Conservation (phyloP, 2,329 filamentous ascomycete genomes). For the Endoconidiophora laricicola region DNA sequence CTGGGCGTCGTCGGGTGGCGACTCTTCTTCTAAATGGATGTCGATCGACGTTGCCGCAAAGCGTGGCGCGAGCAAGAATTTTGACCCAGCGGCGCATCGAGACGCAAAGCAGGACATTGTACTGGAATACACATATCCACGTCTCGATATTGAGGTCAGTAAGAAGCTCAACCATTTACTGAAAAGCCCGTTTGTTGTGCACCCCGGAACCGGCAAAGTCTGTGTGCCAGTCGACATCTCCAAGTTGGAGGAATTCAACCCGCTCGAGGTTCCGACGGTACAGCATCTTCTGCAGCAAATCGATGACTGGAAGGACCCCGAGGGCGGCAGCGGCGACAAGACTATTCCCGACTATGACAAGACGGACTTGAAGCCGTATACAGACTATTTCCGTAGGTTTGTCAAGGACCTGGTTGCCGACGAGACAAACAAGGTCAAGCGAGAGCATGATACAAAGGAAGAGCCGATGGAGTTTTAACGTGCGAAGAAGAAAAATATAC, state of each 20-base stretch:
- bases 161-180: slow-evolving; percentile 98
- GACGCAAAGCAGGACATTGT: slow-evolving; percentile 94
- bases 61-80: slow-evolving; percentile 50
- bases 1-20: slow-evolving; percentile 67
- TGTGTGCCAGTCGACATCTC: slow-evolving; percentile 83
- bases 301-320: slow-evolving; percentile 51
- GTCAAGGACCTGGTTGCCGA: slow-evolving; percentile 67
- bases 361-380: slow-evolving; percentile 82
- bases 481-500: not conserved
- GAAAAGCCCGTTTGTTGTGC: slow-evolving; percentile 91
- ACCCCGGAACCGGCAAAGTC: slow-evolving; percentile 82
- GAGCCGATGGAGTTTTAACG: slow-evolving; percentile 34
- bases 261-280: slow-evolving; percentile 75
- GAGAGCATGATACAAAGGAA: slow-evolving; percentile 35
- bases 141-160: slow-evolving; percentile 89
- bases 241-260: slow-evolving; percentile 67
- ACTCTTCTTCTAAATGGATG: slow-evolving; percentile 72
- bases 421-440: slow-evolving; percentile 39
- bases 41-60: slow-evolving; percentile 82
- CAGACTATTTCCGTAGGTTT: slow-evolving; percentile 76
- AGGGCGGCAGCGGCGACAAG: slow-evolving; percentile 18
- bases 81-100: slow-evolving; percentile 58
- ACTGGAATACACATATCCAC: slow-evolving; percentile 92
- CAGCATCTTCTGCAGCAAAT: slow-evolving; percentile 70
- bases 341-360: slow-evolving; percentile 79